A percentile compares a stretch with the other conserved stretches of the same genome.
phyloP scores from a whole-genome alignment of 202 grass and related monocot genomes.

The Carex sylvatica region DNA sequence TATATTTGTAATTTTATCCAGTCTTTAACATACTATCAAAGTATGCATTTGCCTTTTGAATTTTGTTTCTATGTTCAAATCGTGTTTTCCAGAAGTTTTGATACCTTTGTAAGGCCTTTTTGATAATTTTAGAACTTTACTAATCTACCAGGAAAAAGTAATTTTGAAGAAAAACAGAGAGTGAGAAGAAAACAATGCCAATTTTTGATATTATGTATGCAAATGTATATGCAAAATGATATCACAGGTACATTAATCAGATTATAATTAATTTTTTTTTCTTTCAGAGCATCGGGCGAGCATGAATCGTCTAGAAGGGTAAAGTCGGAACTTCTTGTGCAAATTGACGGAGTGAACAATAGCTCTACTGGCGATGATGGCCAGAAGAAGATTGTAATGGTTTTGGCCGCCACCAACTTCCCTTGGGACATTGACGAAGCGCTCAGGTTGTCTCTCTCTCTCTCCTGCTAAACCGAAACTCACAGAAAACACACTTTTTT shows the following conservation, averaged over 20 bases:
- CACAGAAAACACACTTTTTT: neutral
- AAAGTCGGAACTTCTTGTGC: slow-evolving; percentile 97
- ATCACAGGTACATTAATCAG: neutral
- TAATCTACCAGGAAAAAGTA: neutral
- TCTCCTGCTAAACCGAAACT: neutral
- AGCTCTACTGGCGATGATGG: slow-evolving; percentile 91
- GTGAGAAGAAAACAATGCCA: neutral
- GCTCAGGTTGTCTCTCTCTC: slow-evolving; percentile 53
- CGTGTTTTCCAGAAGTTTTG: neutral
- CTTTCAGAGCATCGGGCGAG: slow-evolving; percentile 85
- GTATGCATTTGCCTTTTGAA: neutral
- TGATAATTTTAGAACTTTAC: neutral
- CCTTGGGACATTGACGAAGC: slow-evolving; percentile 99
- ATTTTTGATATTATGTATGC: neutral
- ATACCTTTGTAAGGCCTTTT: neutral
- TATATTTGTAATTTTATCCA: neutral
- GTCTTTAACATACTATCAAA: neutral
- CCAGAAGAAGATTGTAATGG: slow-evolving; percentile 97
- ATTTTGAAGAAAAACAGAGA: neutral
- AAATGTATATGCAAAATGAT: neutral
- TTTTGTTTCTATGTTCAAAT: neutral
- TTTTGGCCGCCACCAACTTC: slow-evolving; percentile 96
- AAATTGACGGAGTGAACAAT: slow-evolving; percentile 97
- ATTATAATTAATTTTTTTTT: slow-evolving; percentile 4
- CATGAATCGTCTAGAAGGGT: slow-evolving; percentile 99